phyloP scores from a whole-genome alignment of 2,329 filamentous ascomycete genomes.

The Penicillium sumatraense region DNA sequence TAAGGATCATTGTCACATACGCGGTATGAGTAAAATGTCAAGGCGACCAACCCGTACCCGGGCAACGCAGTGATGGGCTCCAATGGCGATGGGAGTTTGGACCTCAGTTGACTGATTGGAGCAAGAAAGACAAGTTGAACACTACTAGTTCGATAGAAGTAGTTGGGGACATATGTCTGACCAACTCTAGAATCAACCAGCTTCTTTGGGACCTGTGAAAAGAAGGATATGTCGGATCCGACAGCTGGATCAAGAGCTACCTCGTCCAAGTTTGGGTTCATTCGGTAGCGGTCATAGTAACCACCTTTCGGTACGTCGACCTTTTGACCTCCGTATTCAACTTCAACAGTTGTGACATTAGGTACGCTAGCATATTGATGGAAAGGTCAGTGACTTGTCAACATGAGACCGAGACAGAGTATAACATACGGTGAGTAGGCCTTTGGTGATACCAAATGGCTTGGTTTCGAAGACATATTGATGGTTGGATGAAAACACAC shows the following conservation, averaged over 20 bases:
- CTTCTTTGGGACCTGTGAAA: constrained; percentile 15
- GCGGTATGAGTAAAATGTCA: constrained; percentile 19
- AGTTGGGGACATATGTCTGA: constrained; percentile 17
- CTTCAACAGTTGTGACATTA: not conserved
- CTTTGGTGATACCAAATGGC: not conserved
- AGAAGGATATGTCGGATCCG: constrained; percentile 11
- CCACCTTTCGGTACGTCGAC: not conserved
- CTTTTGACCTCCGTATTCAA: not conserved
- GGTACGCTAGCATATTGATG: not conserved
- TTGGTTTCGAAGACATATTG: not conserved
- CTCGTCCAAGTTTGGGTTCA: constrained; percentile 19
- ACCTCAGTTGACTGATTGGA: constrained; percentile 8
- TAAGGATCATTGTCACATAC: constrained; percentile 21
- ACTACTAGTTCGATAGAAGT: constrained; percentile 19
- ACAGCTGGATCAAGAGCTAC: constrained; percentile 14
- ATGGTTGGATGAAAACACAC: not conserved
- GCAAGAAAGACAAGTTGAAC: constrained; percentile 17
- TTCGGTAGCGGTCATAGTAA: constrained; percentile 17
- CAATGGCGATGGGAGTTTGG: constrained; percentile 17
- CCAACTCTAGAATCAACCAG: constrained; percentile 19
- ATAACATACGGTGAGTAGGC: not conserved
- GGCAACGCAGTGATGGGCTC: constrained; percentile 18
- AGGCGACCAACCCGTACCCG: constrained; percentile 16
- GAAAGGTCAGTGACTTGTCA: not conserved
- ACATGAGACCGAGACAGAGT: too few relatives aligned